Base-by-base conservation (phyloP, 805 yeast genomes). In the Limtongia smithiae region DNA sequence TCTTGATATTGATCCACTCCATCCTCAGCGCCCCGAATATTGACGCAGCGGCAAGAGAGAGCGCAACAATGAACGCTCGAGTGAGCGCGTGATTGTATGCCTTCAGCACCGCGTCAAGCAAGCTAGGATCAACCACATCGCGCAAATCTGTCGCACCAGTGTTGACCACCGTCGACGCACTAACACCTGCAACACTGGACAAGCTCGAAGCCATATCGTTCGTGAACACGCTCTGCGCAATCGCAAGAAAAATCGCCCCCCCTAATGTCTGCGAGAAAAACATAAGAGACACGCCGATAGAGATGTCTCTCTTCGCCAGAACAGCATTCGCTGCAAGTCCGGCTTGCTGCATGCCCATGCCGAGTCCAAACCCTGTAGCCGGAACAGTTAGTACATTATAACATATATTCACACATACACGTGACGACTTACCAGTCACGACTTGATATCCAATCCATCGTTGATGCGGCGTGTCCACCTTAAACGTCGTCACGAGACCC, bases 331-430 rank as follows among this genome's bases (percentile, higher is more conserved):
- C 48, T n/a, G 48, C 48, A 8, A 44, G n/a, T 11, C 12, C 17
- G 37, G 48, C 30, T 11, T 18, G 47, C 4, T 37, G 41, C 36
- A 41, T 18, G 27, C 48, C 25, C 30, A 15, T 7, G 2, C 84
- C 84, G 35, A 71, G 62, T 0, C 76, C 69, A 5, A 72, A 64
- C 20, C 83, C 83, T 6, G 67, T 60, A 3, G 75, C 57, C 32
- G 64, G 53, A 6, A 79, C 80, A 7, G 76, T 54, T 3, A 73
- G 62, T 2, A 69, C 69, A 9, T 72, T 22, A 1, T 64, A 44
- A n/a, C 68, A 68, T n/a, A 7, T 73, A 73, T 28, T 60, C 35
- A 3, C 76, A 32, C 32, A 68, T 63, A 44, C 68, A 6, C 9
- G 28, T 6, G 9, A 25, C 28, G 9, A 25, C 28, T 9, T 9